Conservation (phyloP, 1,284 basidiomycete species). For the Apiotrichum laibachii region DNA sequence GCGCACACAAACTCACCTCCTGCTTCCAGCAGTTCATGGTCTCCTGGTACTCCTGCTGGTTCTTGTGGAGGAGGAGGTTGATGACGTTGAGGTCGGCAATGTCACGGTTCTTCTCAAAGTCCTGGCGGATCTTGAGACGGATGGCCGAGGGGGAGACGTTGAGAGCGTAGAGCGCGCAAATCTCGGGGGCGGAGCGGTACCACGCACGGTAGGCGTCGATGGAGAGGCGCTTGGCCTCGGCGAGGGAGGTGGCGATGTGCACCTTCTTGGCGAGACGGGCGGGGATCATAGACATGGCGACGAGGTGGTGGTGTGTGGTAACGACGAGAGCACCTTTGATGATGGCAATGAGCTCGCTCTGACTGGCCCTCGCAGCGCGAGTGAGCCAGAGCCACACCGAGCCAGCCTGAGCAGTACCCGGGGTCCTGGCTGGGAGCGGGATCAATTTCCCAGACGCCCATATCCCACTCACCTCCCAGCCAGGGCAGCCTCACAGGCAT, state of each 20-base stretch:
- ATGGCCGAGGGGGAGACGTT: conserved; percentile 77
- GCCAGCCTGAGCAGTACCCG: no score
- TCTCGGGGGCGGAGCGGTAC: conserved; percentile 88
- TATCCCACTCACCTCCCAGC: not conserved
- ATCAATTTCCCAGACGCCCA: not conserved
- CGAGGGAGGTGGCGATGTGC: conserved; percentile 59
- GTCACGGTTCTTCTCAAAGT: conserved; percentile 82
- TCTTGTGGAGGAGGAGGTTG: conserved; percentile 85
- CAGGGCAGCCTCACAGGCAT: not conserved
- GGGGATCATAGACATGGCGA: conserved; percentile 79
- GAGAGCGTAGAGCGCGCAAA: conserved; percentile 78
- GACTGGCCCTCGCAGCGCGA: conserved; percentile 9
- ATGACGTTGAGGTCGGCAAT: conserved; percentile 79
- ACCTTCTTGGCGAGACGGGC: conserved; percentile 76
- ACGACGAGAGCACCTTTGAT: not conserved
- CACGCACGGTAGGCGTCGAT: conserved; percentile 85
- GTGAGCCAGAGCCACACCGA: not conserved
- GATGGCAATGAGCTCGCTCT: conserved; percentile 8
- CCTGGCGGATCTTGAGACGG: conserved; percentile 76
- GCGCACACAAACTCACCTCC: conserved; percentile 46
- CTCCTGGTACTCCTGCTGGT: conserved; percentile 87
- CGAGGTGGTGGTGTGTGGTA: not conserved
- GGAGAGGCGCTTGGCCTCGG: conserved; percentile 69
- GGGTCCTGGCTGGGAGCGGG: not conserved
- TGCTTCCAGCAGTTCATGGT: conserved; percentile 93